Percentiles rank a stretch among this genome's conserved stretches.
phyloP scores from a whole-genome alignment of 2,329 filamentous ascomycete species.

The Aspergillus awamori region DNA sequence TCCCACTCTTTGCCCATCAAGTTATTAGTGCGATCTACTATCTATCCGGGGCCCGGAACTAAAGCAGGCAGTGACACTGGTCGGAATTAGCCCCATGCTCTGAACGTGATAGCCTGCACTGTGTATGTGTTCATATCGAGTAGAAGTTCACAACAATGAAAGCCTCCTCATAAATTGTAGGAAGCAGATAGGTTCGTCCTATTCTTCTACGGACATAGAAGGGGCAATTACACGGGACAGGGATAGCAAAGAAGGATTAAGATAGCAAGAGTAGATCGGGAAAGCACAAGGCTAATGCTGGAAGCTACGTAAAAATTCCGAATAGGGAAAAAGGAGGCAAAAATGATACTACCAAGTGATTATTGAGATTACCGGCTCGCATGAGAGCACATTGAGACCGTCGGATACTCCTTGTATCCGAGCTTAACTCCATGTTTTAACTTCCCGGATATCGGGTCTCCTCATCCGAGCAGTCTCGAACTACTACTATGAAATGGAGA shows the following conservation, averaged over 20 bases:
- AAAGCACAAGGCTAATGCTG: too few species aligned
- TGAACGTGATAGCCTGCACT: neutral
- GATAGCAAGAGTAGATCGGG: neutral
- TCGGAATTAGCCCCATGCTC: neutral
- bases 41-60: neutral
- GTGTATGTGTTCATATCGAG: neutral
- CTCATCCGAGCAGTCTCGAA: constrained; percentile 3
- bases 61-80: neutral
- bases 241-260: neutral
- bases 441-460: neutral
- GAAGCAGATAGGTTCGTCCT: neutral
- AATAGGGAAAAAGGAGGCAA: neutral
- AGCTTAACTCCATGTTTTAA: neutral
- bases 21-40: constrained; percentile 7
- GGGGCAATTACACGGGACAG: neutral
- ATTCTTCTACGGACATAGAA: neutral
- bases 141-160: neutral
- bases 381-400: neutral
- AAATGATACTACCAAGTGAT: neutral
- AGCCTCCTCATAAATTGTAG: neutral
- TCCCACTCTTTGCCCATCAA: constrained; percentile 3
- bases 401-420: neutral
- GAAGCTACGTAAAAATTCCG: neutral
- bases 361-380: neutral
- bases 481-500: neutral